Evolutionary conservation across 441 rosid species (phyloP), one percentile per base, ranked within the genome.

Genomic region (Biscutella laevigata): DNA sequence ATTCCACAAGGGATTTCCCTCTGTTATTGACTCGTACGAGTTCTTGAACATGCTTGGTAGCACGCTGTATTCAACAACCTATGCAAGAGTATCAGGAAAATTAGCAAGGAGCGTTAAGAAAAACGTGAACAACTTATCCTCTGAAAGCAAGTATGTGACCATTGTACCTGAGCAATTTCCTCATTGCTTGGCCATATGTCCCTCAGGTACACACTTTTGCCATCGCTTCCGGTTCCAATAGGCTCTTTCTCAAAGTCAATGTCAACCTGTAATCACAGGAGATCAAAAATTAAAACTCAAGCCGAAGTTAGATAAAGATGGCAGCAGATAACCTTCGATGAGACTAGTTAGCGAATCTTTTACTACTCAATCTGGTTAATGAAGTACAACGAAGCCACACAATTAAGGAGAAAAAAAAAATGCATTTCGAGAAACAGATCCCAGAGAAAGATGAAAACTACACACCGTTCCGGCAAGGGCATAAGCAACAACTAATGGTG

Each of bases 401-500:
- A 24, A 35, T 10, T n/a, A 11, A 32, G 19, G 7, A 4, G 21
- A 9, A 47, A 46, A 32, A 13, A 39, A 9, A 50, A 34, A 21
- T 7, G 13, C 27, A 12, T 28, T 21, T 47, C 3, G 2, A n/a
- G 20, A 17, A 17, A n/a, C n/a, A n/a, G 20, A 17, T 17, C 20
- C 20, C 20, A 24, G 4, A 20, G 32, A 48, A 56, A 48, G 33
- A 15, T 50, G 30, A 24, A 17, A 24, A 17, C 33, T 60, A 48
- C 77, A 29, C 67, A 80, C 86, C 40, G 79, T 79, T 71, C 86
- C 86, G 4, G 84, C 81, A 54, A 82, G 86, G 27, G 86, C 81
- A 52, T 82, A 82, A 36, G 84, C 84, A 71, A 82, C 86, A 56
- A 82, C 90, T 48, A 74, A 43, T 33, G 86, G 83, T 15, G 86